Percentiles rank a stretch among this genome's conserved stretches.
Conservation (phyloP, 2,329 filamentous ascomycete genomes). For the Pyricularia sp. region DNA sequence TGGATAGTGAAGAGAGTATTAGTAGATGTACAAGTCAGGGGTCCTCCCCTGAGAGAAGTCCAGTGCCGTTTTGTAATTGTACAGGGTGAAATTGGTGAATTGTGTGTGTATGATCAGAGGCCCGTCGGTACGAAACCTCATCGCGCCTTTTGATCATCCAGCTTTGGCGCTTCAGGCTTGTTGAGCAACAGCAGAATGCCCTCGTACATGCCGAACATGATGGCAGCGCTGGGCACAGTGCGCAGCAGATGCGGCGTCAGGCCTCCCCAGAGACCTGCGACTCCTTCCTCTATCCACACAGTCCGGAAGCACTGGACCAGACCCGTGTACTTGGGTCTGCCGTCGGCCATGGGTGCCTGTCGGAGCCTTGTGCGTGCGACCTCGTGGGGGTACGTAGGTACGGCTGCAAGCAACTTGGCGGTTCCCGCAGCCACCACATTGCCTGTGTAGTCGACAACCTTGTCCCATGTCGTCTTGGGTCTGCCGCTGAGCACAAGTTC, state of each 20-base stretch:
- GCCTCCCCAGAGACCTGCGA: conserved; percentile 77
- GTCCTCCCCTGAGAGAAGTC: neutral
- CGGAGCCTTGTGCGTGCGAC: conserved; percentile 74
- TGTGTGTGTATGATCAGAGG: neutral
- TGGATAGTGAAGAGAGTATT: neutral
- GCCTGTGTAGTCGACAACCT: conserved; percentile 63
- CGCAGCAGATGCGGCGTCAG: conserved; percentile 83
- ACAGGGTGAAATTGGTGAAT: neutral
- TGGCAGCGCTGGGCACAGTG: conserved; percentile 82
- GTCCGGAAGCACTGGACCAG: conserved; percentile 78
- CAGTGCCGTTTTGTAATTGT: neutral
- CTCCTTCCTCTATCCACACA: conserved; percentile 78
- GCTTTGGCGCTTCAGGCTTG: conserved; percentile 5
- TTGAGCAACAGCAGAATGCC: conserved; percentile 38
- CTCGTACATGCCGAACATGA: conserved; percentile 89
- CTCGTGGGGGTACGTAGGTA: conserved; percentile 87
- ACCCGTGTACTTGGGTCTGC: conserved; percentile 73
- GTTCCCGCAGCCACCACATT: conserved; percentile 67
- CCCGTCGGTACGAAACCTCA: neutral
- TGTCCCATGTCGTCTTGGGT: conserved; percentile 57
- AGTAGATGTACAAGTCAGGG: neutral
- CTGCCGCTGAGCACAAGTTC: conserved; percentile 43
- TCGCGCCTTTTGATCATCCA: neutral
- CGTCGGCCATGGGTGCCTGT: conserved; percentile 63
- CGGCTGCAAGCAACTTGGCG: conserved; percentile 73